A percentile compares a stretch with the other conserved stretches of the same genome.
phyloP scores from a whole-genome alignment of 2,329 filamentous ascomycete species.

The Fusarium nanum region DNA sequence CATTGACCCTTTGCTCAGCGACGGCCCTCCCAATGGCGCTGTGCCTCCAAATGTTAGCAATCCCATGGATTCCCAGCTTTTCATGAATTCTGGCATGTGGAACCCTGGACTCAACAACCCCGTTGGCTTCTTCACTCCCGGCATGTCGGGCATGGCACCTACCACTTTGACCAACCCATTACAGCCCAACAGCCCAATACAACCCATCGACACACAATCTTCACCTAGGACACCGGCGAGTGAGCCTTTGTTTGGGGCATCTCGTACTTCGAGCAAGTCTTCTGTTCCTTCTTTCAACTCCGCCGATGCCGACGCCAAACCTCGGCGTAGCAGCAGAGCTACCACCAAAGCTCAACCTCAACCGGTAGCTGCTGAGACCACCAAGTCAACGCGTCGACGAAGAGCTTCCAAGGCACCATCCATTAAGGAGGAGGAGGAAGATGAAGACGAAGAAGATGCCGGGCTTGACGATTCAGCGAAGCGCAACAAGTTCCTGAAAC shows the following conservation, averaged over 20 bases:
- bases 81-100: conserved; percentile 21
- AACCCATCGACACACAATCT: conserved; percentile 17
- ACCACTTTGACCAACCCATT: not conserved
- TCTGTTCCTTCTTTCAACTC: conserved; percentile 27
- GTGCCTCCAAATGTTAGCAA: not conserved
- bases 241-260: conserved; percentile 11
- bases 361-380: not conserved
- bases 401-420: not conserved
- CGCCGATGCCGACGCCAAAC: not conserved
- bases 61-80: conserved; percentile 7
- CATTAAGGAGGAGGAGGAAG: conserved; percentile 25
- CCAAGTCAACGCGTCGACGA: conserved; percentile 1
- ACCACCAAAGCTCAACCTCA: not conserved
- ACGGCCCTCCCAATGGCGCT: not conserved
- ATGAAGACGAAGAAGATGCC: conserved; percentile 27
- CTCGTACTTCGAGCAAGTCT: conserved; percentile 38
- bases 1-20: conserved; percentile 37
- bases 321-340: not conserved
- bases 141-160: not conserved
- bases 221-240: conserved; percentile 9
- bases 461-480: conserved; percentile 52
- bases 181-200: conserved; percentile 10
- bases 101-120: conserved; percentile 6
- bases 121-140: not conserved
- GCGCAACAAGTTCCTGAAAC: conserved; percentile 70